A percentile compares a stretch with the other conserved stretches of the same genome.
Conservation (phyloP, 73 alveolate species). For the Tetrahymena thermophila region DNA sequence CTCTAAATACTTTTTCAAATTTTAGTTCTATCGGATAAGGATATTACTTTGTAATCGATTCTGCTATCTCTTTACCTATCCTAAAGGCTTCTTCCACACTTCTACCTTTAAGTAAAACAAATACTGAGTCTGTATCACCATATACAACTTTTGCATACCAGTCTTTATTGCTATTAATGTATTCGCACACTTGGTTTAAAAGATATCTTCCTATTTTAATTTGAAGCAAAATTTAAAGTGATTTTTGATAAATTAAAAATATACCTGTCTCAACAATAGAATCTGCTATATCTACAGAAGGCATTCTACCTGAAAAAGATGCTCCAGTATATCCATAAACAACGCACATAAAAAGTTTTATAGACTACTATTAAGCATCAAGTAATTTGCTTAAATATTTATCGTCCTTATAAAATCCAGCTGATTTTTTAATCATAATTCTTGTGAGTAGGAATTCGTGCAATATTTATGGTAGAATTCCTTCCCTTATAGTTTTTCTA, state of each 20-base stretch:
- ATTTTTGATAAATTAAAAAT: not conserved
- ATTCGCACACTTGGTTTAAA: not conserved
- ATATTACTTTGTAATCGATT: conserved; percentile 64
- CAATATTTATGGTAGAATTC: conserved; percentile 88
- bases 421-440: conserved; percentile 90
- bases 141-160: conserved; percentile 89
- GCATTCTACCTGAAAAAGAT: conserved; percentile 99
- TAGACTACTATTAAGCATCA: conserved; percentile 82
- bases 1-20: conserved; percentile 93
- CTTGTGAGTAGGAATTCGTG: conserved; percentile 88
- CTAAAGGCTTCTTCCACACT: conserved; percentile 79
- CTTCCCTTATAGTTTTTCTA: conserved; percentile 77
- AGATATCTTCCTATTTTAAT: conserved; percentile 1
- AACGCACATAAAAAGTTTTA: conserved; percentile 85
- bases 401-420: conserved; percentile 70
- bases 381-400: conserved; percentile 71
- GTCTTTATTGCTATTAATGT: not conserved
- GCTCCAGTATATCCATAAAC: conserved; percentile 99
- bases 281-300: conserved; percentile 96
- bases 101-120: conserved; percentile 72
- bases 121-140: conserved; percentile 99
- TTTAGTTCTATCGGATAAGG: conserved; percentile 93
- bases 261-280: conserved; percentile 93
- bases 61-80: conserved; percentile 78
- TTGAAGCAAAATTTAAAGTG: not conserved